Conservation (phyloP, 495 filamentous ascomycete species). For the Parathielavia hyrcaniae region DNA sequence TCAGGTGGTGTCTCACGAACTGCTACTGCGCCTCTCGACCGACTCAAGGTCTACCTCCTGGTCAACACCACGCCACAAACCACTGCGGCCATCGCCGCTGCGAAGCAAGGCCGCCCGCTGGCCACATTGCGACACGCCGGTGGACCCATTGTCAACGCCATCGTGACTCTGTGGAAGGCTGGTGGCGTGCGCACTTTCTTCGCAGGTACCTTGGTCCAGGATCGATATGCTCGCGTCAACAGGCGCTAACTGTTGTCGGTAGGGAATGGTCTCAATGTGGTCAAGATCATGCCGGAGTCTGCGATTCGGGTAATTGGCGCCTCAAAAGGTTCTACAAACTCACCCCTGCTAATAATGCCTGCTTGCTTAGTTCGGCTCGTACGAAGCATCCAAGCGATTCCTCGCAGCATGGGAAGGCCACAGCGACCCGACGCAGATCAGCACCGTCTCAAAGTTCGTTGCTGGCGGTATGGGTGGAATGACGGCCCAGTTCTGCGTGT, state of each 20-base stretch:
- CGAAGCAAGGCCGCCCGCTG: conserved; percentile 63
- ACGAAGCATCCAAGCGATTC: conserved; percentile 86
- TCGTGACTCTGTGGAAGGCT: conserved; percentile 69
- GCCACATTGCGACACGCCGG: conserved; percentile 59
- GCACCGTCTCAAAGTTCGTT: conserved; percentile 77
- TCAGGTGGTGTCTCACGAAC: conserved; percentile 90
- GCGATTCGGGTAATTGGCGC: conserved; percentile 60
- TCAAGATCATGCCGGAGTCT: conserved; percentile 97
- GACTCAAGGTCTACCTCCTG: conserved; percentile 94
- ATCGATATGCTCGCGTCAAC: neutral
- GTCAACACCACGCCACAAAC: conserved; percentile 67
- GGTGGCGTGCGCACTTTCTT: conserved; percentile 92
- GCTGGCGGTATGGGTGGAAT: conserved; percentile 88
- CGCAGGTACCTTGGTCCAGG: conserved; percentile 59
- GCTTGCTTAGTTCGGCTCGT: conserved; percentile 68
- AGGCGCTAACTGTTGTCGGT: neutral
- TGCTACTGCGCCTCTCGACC: conserved; percentile 90
- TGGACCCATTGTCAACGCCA: conserved; percentile 63
- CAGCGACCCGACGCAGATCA: conserved; percentile 69
- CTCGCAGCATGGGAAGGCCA: conserved; percentile 86
- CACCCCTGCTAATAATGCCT: conserved; percentile 26
- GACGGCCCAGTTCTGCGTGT: conserved; percentile 92
- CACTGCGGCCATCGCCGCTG: conserved; percentile 54
- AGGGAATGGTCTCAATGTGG: conserved; percentile 95
- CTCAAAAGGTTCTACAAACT: neutral